phyloP scores from a whole-genome alignment of 2,329 filamentous ascomycete genomes.

The Rhynchosporium graminicola region DNA sequence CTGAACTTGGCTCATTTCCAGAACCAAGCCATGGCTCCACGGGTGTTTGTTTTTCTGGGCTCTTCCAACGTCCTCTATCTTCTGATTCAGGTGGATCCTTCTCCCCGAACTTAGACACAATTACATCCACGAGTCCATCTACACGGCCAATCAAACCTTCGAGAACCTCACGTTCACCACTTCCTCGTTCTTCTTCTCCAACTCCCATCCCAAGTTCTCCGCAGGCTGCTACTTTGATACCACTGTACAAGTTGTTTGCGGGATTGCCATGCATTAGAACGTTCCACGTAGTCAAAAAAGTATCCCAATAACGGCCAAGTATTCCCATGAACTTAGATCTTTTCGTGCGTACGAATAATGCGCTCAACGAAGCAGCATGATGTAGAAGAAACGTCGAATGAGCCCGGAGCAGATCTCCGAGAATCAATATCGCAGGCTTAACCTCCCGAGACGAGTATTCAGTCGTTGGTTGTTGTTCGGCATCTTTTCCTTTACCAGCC shows the following conservation, averaged over 20 bases:
- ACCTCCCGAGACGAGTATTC: conserved; percentile 93
- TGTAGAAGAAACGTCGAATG: conserved; percentile 86
- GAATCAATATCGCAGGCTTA: conserved; percentile 74
- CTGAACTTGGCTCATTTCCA: conserved; percentile 64
- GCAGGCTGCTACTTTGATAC: conserved; percentile 83
- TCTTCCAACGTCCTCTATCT: conserved; percentile 16
- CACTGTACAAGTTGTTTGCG: conserved; percentile 73
- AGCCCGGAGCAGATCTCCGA: conserved; percentile 79
- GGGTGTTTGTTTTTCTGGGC: conserved; percentile 29
- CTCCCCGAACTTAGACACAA: conserved; percentile 81
- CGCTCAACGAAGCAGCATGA: conserved; percentile 73
- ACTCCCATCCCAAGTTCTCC: conserved; percentile 93
- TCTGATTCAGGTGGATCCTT: conserved; percentile 34
- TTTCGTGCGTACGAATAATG: conserved; percentile 65
- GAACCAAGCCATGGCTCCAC: conserved; percentile 68
- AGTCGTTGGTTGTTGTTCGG: conserved; percentile 41
- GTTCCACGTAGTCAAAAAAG: conserved; percentile 74
- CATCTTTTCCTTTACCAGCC: conserved; percentile 33
- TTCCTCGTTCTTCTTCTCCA: conserved; percentile 92
- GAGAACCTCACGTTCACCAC: conserved; percentile 88
- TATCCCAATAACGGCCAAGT: conserved; percentile 79
- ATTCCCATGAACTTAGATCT: conserved; percentile 70
- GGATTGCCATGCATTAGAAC: conserved; percentile 90
- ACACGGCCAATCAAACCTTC: conserved; percentile 82
- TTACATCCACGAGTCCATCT: conserved; percentile 81